Evolutionary conservation across 2,329 filamentous ascomycete genomes (phyloP).

Genomic region (Penicillium frequentans): DNA sequence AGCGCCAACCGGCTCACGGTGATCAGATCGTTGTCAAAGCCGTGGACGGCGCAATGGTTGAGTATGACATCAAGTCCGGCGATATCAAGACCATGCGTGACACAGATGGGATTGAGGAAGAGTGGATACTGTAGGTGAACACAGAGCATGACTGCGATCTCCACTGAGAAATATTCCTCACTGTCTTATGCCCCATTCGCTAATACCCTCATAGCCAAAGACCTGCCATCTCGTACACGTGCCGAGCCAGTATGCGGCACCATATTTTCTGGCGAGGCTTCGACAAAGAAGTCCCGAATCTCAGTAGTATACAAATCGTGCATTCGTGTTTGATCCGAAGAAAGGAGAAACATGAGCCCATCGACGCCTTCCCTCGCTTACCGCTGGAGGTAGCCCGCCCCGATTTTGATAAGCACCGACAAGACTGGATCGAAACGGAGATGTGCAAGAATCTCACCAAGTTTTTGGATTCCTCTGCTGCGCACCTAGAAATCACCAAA

Average conservation of each 20-base stretch:
- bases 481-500: constrained; percentile 16
- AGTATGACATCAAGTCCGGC: constrained; percentile 4
- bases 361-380: neutral
- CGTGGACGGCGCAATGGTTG: constrained; percentile 8
- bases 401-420: neutral
- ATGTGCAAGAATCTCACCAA: constrained; percentile 14
- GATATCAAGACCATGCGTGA: neutral
- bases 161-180: neutral
- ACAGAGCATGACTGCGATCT: neutral
- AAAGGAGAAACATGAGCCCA: neutral
- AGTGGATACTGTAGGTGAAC: neutral
- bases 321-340: neutral
- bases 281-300: neutral
- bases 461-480: constrained; percentile 9
- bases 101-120: neutral
- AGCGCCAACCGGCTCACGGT: constrained; percentile 10
- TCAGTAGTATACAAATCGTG: neutral
- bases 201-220: neutral
- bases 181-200: neutral
- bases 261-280: constrained; percentile 2
- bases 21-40: constrained; percentile 16
- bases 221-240: constrained; percentile 5
- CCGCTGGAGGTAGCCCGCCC: neutral
- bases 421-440: constrained; percentile 20
- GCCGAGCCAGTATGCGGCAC: constrained; percentile 7